Evolutionary conservation across 495 filamentous ascomycete genomes (phyloP).

Genomic region (Amorphotheca resinae): DNA sequence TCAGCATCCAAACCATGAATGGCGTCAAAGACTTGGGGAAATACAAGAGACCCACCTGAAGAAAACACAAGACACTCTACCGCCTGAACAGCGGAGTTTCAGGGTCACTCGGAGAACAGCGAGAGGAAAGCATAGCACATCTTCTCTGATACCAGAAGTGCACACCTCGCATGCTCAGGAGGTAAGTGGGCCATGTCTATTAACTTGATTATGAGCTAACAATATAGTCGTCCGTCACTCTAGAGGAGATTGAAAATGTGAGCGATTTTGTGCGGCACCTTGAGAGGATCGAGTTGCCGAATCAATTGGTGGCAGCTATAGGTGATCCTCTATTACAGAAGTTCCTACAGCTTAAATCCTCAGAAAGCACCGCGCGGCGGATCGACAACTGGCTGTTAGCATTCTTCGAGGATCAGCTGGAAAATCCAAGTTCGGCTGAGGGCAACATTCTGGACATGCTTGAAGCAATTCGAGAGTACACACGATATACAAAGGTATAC

Average conservation of each 20-base stretch:
- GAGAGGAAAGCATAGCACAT: constrained; percentile 31
- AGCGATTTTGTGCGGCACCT: constrained; percentile 62
- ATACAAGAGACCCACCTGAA: constrained; percentile 50
- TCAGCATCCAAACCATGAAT: constrained; percentile 65
- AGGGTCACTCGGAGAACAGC: constrained; percentile 34
- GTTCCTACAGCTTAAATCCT: constrained; percentile 51
- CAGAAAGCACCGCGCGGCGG: constrained; percentile 40
- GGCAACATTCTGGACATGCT: constrained; percentile 42
- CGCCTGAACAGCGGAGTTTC: constrained; percentile 33
- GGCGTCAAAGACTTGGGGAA: constrained; percentile 52
- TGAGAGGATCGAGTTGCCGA: constrained; percentile 69
- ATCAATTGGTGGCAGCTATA: constrained; percentile 65
- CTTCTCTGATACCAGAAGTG: constrained; percentile 48
- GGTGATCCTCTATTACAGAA: constrained; percentile 70
- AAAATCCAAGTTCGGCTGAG: constrained; percentile 36
- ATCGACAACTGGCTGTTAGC: constrained; percentile 54
- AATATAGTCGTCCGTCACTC: constrained; percentile 32
- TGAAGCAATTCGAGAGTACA: constrained; percentile 45
- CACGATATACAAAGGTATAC: constrained; percentile 48
- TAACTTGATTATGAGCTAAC: constrained; percentile 8
- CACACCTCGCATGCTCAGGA: constrained; percentile 62
- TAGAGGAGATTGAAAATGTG: constrained; percentile 69
- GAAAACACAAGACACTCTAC: constrained; percentile 22
- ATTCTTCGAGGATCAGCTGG: constrained; percentile 46
- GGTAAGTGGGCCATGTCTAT: constrained; percentile 26